Evolutionary conservation across 495 filamentous ascomycete species (phyloP), one percentile per base, ranked within the genome.

Genomic region (Opeltia flavorubescens): DNA sequence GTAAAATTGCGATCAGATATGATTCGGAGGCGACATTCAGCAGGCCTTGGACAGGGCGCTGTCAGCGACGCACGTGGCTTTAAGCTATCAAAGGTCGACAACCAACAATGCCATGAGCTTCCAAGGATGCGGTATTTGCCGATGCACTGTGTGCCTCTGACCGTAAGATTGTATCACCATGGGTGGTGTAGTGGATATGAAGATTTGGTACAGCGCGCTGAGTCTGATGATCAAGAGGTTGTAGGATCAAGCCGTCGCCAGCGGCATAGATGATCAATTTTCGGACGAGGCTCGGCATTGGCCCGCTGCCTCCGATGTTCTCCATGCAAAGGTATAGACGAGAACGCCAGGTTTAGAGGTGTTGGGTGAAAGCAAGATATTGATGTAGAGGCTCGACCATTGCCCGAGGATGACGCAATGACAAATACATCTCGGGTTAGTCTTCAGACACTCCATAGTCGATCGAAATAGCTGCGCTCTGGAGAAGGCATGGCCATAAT

Each of bases 91-190:
- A 46, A 39, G 41, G 40, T 40, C 45, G 30, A 74, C 50, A 69
- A 94, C 89, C 89, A 59, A 94, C 76, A 40, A 95, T 76, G 12
- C 91, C 89, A 65, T 88, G 80, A 11, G 77, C 75, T 55, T 95
- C 91, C 35, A 94, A 70, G 25, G 64, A 47, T 1, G 33, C 18
- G 12, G 33, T 30, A 13, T 36, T 24, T 26, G 38, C 13, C 12
- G 38, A 15, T 18, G 35, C 44, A 25, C 15, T 26, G 20, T 31
- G 29, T 17, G 48, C 13, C 33, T 23, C 34, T 6, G 12, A 30
- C 8, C n/a, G n/a, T n/a, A 43, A 52, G 20, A 64, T 62, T 15
- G 67, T 64, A 38, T 80, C 66, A 43, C 72, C 69, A 48, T 76
- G 75, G 50, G 80, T 80, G 51, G 76, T 82, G 62, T 93, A 95